Base-by-base conservation (phyloP, 805 yeast species). In the Wickerhamiella sergipiensis region DNA sequence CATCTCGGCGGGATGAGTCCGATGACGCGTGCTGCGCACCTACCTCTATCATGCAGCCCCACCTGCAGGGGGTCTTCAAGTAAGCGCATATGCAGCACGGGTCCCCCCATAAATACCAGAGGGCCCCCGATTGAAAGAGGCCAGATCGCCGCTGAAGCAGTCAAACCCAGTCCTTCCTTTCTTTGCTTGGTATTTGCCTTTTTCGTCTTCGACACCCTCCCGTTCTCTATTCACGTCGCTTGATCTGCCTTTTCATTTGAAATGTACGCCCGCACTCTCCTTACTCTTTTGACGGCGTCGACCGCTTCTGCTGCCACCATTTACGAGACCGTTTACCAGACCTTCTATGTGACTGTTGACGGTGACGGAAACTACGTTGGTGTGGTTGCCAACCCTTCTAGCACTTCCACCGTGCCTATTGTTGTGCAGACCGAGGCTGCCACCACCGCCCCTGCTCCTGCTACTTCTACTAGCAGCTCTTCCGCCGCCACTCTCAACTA, bases 311-410 rank as follows among this genome's bases (percentile, higher is more conserved):
- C 59, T 23, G 58, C 48, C 17, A 15, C 50, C n/a, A 56, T 58
- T 51, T 54, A 56, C 26, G 53, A 56, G 45, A 56, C 59, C n/a
- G 60, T 48, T 42, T 53, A 50, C 47, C 33, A 40, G 18, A 56
- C 60, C 36, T 52, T 51, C 54, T 53, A 48, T 43, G 60, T 56
- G 10, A 58, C 61, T 8, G 56, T 58, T 3, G 48, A 50, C 51
- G 52, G 31, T 10, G 23, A 31, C 43, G 49, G 45, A 29, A 23
- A 43, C 31, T 17, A 7, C n/a, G 47, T 22, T 19, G 47, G 43
- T 10, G 43, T 51, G 18, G 22, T 42, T 12, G 24, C 51, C 10
- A 22, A 17, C 24, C 10, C 45, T n/a, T 31, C 52, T 22, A 3
- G 43, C 13, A 15, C 47, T 38, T 22, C 45, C 31, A 29, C 39